Evolutionary conservation across 164 flowering plant genomes (phyloP), one percentile per base, ranked within the genome.

Genomic region (Paratinospora sagittata): DNA sequence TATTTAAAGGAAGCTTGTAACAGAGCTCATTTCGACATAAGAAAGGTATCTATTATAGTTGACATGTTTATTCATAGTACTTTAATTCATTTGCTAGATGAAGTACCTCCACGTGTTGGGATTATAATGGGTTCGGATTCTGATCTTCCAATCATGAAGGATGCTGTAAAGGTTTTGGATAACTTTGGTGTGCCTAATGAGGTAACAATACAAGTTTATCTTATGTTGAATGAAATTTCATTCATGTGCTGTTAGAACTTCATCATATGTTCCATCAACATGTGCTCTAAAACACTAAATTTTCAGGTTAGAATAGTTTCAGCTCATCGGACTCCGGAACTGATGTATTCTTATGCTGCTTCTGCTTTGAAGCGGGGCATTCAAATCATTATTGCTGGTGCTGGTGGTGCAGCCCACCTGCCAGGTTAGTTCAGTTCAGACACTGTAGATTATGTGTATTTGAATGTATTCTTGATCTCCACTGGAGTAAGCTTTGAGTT

Each of bases 91-190:
- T 63, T 83, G 52, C 60, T 70, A 34, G 73, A 43, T 77, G 77
- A 82, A 85, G 93, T 37, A 3, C 19, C 77, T 8, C 92, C 98
- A 27, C 78, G 84, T 52, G 96, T 95, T 76, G 97, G 91, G 63
- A 92, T 95, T 72, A 90, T 95, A 68, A 95, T 95, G 98, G 97
- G 98, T 36, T 95, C 97, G 64, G 99, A 95, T 82, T 95, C 97
- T 64, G 99, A 95, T 84, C 94, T 92, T 71, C 97, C 97, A 41
- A 85, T 90, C 30, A 95, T 95, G 98, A 90, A 84, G 81, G 90
- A 85, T 62, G 97, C 98, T 73, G 95, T 93, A 23, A 79, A 67
- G 73, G 79, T 95, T 67, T 80, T 95, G 74, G 74, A 74, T 45
- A 61, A 78, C 77, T 95, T 92, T 83, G 87, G 79, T 78, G 96